These are phyloP conservation scores for Aureobasidium zeae DNA, from an alignment of 2,329 filamentous ascomycete species.

Conservation along the genomic window DNA sequence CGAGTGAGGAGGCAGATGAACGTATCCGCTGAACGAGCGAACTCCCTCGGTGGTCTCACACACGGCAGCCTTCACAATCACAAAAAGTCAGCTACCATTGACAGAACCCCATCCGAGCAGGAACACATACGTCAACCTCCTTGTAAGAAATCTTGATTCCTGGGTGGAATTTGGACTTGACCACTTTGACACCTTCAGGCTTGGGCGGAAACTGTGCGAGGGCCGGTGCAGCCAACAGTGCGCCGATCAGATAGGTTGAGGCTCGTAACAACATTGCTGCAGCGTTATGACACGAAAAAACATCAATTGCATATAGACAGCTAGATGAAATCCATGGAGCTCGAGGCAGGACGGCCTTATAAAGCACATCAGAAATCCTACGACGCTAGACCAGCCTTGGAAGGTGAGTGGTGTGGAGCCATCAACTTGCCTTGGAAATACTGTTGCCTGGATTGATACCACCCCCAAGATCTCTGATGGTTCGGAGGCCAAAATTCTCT, in stretches of 20 bases:
- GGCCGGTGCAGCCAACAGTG: slow-evolving; percentile 11
- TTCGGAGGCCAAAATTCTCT: too few relatives aligned
- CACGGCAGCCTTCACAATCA: slow-evolving; percentile 22
- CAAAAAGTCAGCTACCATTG: not conserved
- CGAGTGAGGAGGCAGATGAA: slow-evolving; percentile 24
- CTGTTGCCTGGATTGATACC: slow-evolving; percentile 8
- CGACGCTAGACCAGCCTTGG: slow-evolving; percentile 7
- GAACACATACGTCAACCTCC: slow-evolving; percentile 27
- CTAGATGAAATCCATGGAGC: too few relatives aligned
- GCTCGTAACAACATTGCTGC: not conserved
- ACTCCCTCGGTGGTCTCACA: slow-evolving; percentile 44
- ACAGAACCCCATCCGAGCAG: not conserved
- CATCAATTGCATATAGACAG: not conserved
- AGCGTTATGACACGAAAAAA: not conserved
- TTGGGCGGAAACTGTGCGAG: slow-evolving; percentile 31
- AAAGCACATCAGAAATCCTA: not conserved
- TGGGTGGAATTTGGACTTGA: slow-evolving; percentile 35
- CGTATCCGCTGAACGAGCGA: slow-evolving; percentile 32
- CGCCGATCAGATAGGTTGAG: not conserved
- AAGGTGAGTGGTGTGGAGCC: slow-evolving; percentile 6
- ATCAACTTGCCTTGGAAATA: not conserved
- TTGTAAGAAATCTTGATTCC: slow-evolving; percentile 40
- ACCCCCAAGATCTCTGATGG: too few relatives aligned
- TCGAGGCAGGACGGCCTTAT: too few relatives aligned
- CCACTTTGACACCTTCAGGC: slow-evolving; percentile 33